Conservation (phyloP, 306 rosid species). For the Datisca glomerata region DNA sequence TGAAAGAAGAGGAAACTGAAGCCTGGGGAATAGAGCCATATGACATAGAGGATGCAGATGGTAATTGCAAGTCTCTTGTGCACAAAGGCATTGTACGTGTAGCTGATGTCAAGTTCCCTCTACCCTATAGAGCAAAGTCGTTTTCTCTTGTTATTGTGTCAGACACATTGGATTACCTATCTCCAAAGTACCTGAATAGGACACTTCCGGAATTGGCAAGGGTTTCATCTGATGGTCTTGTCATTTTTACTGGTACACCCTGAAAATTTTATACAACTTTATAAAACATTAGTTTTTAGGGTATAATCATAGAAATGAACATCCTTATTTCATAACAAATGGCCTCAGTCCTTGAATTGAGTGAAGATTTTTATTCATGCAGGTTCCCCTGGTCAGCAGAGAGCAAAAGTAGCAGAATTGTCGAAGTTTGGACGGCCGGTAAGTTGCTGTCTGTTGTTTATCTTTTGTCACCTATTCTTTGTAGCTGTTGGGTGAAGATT, state of each 20-base stretch:
- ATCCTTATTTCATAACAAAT: neutral
- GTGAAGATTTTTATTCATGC: constrained; percentile 14
- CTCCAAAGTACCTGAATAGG: constrained; percentile 75
- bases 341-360: no score
- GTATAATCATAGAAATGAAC: no score
- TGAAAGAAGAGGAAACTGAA: constrained; percentile 66
- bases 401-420: constrained; percentile 59
- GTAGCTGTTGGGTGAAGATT: no score
- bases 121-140: constrained; percentile 77
- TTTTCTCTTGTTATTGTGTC: constrained; percentile 76
- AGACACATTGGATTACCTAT: constrained; percentile 83
- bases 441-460: constrained; percentile 24
- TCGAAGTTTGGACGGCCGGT: constrained; percentile 94
- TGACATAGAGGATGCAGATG: constrained; percentile 71
- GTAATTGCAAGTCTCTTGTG: constrained; percentile 62
- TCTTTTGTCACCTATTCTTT: no score
- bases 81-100: constrained; percentile 65
- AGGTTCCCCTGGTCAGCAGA: constrained; percentile 79
- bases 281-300: no score
- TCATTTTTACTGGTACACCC: constrained; percentile 54
- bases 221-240: constrained; percentile 59
- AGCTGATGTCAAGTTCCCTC: constrained; percentile 74
- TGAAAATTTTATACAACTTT: constrained; percentile 5
- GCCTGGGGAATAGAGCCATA: constrained; percentile 95
- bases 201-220: constrained; percentile 84